Conservation (phyloP, 768 basidiomycete genomes). For the Hygrocybe coccinea region DNA sequence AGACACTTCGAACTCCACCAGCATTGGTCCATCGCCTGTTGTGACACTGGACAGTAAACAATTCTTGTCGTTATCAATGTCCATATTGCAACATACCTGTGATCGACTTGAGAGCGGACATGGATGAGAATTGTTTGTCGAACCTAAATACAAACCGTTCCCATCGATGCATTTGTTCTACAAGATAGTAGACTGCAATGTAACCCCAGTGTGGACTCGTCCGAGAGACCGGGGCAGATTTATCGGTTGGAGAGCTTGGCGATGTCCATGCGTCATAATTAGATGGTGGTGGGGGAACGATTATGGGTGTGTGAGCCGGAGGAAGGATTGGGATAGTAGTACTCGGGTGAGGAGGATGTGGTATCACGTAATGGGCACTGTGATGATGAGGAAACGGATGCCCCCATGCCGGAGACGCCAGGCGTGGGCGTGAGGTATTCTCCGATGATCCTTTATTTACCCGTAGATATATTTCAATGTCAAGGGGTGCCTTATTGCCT, state of each 20-base stretch:
- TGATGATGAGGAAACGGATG: slow-evolving; percentile 28
- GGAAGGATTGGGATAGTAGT: slow-evolving; percentile 28
- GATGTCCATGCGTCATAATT: slow-evolving; percentile 37
- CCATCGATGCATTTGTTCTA: slow-evolving; percentile 80
- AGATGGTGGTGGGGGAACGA: slow-evolving; percentile 43
- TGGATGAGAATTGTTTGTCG: slow-evolving; percentile 69
- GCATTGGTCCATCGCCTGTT: slow-evolving; percentile 64
- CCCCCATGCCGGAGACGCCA: slow-evolving; percentile 35
- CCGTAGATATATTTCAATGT: slow-evolving; percentile 75
- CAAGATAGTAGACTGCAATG: slow-evolving; percentile 72
- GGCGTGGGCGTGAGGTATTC: slow-evolving; percentile 24
- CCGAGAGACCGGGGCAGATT: slow-evolving; percentile 29
- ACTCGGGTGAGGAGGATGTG: slow-evolving; percentile 27
- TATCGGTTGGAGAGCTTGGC: slow-evolving; percentile 20
- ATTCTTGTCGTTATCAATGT: slow-evolving; percentile 4
- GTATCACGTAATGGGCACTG: slow-evolving; percentile 35
- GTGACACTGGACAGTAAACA: slow-evolving; percentile 5
- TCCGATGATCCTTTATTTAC: slow-evolving; percentile 33
- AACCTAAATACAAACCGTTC: slow-evolving; percentile 76
- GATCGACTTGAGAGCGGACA: slow-evolving; percentile 69
- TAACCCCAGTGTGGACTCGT: slow-evolving; percentile 72
- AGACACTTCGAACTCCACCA: slow-evolving; percentile 75
- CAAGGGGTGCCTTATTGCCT: slow-evolving; percentile 62
- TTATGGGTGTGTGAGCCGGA: slow-evolving; percentile 40
- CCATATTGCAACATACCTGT: slow-evolving; percentile 43